These are phyloP conservation scores for Sclerotinia minor DNA, from an alignment of 2,329 filamentous ascomycete genomes.

Conservation along the genomic window DNA sequence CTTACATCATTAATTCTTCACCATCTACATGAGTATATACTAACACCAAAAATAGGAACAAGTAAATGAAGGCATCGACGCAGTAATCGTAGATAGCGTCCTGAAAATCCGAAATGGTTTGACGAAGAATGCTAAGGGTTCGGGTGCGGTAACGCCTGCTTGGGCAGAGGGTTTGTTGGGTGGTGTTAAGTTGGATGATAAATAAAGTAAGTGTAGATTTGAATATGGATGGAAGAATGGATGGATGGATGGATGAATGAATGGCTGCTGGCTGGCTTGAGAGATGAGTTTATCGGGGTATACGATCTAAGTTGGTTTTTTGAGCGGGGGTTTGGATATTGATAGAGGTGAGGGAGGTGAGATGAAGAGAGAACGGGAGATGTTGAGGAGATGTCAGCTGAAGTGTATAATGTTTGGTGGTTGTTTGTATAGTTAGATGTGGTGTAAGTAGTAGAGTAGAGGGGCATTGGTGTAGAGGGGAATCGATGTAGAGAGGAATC, in stretches of 20 bases:
- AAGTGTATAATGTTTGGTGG: too few species aligned
- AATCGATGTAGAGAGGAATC: too few species aligned
- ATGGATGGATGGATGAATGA: too few species aligned
- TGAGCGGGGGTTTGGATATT: too few species aligned
- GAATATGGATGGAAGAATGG: background rate
- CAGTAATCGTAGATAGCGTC: slow-evolving; percentile 95
- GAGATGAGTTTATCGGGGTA: too few species aligned
- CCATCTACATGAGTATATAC: background rate
- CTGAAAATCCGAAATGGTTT: slow-evolving; percentile 89
- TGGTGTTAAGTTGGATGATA: slow-evolving; percentile 9
- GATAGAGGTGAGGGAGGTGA: too few species aligned
- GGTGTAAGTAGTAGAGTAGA: too few species aligned
- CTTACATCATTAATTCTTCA: background rate
- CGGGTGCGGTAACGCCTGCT: slow-evolving; percentile 2
- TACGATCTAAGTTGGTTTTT: too few species aligned
- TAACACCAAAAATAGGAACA: slow-evolving; percentile 50
- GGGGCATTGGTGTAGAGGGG: too few species aligned
- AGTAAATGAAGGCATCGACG: slow-evolving; percentile 93
- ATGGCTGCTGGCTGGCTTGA: background rate
- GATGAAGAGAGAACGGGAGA: too few species aligned
- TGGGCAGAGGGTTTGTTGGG: slow-evolving; percentile 16
- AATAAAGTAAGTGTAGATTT: background rate
- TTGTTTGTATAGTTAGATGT: too few species aligned
- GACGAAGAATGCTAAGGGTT: slow-evolving; percentile 37
- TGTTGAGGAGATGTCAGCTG: too few species aligned